These are phyloP conservation scores for Lolium perenne DNA, from an alignment of 176 grass and related monocot genomes.

Conservation along the genomic window DNA sequence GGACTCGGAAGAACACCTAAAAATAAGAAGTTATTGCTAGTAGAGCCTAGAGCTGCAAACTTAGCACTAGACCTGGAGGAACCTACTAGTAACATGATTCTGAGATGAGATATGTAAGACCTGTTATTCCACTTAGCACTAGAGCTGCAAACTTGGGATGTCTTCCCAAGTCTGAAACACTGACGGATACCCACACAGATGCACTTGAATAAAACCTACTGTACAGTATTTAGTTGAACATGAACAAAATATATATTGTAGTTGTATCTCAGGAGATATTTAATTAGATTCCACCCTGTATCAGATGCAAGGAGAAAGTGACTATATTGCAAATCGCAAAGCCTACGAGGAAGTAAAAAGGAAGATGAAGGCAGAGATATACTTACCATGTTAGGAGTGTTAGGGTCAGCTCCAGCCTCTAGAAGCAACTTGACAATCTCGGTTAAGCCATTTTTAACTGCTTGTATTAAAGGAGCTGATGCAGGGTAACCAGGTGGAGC, in stretches of 20 bases:
- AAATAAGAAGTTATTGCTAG: neutral
- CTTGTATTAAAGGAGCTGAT: slow-evolving; percentile 14
- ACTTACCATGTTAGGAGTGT: slow-evolving; percentile 37
- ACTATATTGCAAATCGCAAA: neutral
- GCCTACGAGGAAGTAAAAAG: neutral
- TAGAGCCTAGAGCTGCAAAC: too few species aligned
- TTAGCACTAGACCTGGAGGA: too few species aligned
- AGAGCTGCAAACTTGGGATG: neutral
- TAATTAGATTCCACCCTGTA: neutral
- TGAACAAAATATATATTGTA: too few species aligned
- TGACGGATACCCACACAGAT: too few species aligned
- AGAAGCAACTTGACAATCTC: slow-evolving; percentile 47
- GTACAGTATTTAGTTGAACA: too few species aligned
- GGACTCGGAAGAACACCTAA: neutral
- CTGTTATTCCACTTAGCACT: neutral
- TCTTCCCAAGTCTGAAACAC: neutral
- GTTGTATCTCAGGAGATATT: too few species aligned
- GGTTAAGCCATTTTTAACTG: slow-evolving; percentile 25
- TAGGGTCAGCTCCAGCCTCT: slow-evolving; percentile 50
- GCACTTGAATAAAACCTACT: too few species aligned
- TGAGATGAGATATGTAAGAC: neutral
- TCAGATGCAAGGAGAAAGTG: neutral
- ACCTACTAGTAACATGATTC: neutral
- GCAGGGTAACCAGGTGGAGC: neutral
- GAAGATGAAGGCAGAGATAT: neutral